Evolutionary conservation across 164 flowering plant genomes (phyloP).

Genomic region (Liquidambar formosana): DNA sequence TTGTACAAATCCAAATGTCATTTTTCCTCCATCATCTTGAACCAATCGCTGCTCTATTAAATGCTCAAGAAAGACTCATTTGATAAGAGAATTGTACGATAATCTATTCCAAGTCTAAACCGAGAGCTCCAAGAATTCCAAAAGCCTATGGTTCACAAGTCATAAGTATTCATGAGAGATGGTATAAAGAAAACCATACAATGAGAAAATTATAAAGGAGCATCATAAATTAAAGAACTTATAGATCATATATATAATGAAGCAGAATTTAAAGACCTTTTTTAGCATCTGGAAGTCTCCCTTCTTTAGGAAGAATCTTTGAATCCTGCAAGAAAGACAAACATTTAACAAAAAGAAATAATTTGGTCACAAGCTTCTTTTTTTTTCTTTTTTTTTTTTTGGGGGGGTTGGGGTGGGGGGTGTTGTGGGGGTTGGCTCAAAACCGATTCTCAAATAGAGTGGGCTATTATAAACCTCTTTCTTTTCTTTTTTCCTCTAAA

Average conservation of each 20-base stretch:
- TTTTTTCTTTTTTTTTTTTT: no score
- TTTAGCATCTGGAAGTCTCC: conserved; percentile 86
- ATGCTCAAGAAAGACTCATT: neutral
- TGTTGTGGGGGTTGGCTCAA: no score
- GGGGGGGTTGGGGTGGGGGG: no score
- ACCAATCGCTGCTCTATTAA: neutral
- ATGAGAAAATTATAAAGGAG: neutral
- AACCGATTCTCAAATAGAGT: no score
- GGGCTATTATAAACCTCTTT: no score
- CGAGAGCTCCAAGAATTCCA: neutral
- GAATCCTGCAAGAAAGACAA: conserved; percentile 62
- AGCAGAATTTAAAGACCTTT: conserved; percentile 43
- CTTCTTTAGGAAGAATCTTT: conserved; percentile 68
- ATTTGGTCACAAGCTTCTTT: neutral
- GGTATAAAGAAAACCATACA: neutral
- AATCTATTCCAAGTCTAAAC: neutral
- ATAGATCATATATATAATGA: neutral
- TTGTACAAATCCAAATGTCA: no score
- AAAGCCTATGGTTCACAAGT: neutral
- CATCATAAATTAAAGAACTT: conserved; percentile 1
- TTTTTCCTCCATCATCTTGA: neutral
- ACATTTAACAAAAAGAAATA: neutral
- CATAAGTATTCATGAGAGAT: neutral
- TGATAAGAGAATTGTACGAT: neutral
- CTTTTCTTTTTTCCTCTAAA: no score